Base-by-base conservation (phyloP, 495 filamentous ascomycete genomes). In the Aspergillus haitiensis region DNA sequence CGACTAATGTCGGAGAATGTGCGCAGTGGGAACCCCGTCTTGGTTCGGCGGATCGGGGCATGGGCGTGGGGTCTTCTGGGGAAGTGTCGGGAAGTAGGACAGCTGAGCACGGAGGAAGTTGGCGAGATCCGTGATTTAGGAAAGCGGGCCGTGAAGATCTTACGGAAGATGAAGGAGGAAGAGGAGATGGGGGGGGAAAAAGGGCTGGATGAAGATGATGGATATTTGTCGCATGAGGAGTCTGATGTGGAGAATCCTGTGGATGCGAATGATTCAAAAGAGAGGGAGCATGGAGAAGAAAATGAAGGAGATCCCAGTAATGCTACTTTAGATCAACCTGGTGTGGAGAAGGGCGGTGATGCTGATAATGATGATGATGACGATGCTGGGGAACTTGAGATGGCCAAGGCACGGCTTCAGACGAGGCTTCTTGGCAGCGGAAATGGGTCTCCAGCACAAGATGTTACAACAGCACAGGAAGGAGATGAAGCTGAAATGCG, bases 401-500 rank as follows among this genome's bases (percentile, higher is more conserved):
- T 75, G 36, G 86, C 84, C 55, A 86, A 87, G 71, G 74, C 79
- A 21, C 81, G 78, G 33, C 75, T 88, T 7, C 78, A 87, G 55
- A 72, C 77, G 11, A 74, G 71, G 62, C 68, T 86, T 13, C 71
- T 67, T 45, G 68, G 54, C 42, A 60, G 31, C 31, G 62, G 31
- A 1, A 52, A 64, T 18, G 60, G 62, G 8, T 47, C 64, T 31
- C 11, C 46, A 39, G 15, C 52, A 12, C 50, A 33, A 15, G 54
- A 58, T 4, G 32, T 39, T 12, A 18, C 5, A 21, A 27, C 39
- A n/a, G 16, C 15, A 27, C 42, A 49, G 51, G 53, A 34, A 16
- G 35, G 47, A 36, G 27, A 46, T 13, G 40, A 49, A 32, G 35
- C 18, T 36, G 11, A 62, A 15, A 7, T 9, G 3, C 45, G 60